phyloP scores from a whole-genome alignment of 129 eudicot genomes.

The Artemisia argyi region DNA sequence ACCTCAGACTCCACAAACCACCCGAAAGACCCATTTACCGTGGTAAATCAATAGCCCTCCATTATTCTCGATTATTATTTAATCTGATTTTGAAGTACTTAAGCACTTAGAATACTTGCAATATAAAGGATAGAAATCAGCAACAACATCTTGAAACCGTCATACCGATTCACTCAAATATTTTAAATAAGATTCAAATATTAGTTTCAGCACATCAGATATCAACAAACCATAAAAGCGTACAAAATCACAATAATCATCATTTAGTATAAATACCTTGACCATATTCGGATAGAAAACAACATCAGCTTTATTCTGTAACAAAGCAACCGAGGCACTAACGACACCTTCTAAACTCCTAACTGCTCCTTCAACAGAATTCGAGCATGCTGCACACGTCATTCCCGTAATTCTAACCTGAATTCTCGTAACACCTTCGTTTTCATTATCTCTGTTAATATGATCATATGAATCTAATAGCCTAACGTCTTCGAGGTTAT shows the following conservation, averaged over 20 bases:
- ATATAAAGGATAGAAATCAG: no score
- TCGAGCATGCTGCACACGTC: slow-evolving; percentile 91
- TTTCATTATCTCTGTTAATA: slow-evolving; percentile 4
- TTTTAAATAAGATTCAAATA: background rate
- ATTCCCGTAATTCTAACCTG: slow-evolving; percentile 82
- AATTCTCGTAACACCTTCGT: slow-evolving; percentile 37
- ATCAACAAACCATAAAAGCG: background rate
- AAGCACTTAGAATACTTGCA: no score
- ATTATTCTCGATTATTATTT: no score
- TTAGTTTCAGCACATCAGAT: background rate
- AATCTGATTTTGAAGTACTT: no score
- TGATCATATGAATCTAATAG: slow-evolving; percentile 55
- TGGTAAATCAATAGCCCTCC: no score
- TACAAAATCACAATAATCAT: background rate
- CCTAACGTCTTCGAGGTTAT: slow-evolving; percentile 61
- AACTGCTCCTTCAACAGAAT: slow-evolving; percentile 80
- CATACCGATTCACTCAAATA: background rate
- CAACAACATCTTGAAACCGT: no score
- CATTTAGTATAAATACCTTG: slow-evolving; percentile 33
- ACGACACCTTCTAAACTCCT: slow-evolving; percentile 60
- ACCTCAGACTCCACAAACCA: no score
- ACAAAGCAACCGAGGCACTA: slow-evolving; percentile 72
- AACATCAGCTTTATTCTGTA: slow-evolving; percentile 78
- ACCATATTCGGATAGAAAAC: slow-evolving; percentile 51
- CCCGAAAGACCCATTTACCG: no score